Base-by-base conservation (phyloP, 305 asterid genomes). In the Petunia hybrid region DNA sequence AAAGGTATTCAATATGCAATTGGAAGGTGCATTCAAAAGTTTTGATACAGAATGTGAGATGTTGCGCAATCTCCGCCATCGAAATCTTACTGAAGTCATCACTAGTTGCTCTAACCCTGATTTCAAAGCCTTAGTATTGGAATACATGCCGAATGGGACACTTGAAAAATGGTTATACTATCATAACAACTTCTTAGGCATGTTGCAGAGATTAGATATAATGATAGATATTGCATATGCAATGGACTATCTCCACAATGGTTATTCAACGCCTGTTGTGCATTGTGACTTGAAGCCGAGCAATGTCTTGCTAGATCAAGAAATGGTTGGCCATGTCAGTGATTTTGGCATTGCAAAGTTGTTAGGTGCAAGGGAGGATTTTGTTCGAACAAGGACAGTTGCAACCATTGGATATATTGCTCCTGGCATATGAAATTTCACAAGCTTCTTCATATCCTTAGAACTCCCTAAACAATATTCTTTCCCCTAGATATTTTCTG, bases 331-430 rank as follows among this genome's bases (percentile, higher is more conserved):
- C 5, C 68, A 76, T 76, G 64, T 76, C 1, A n/a, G 77, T 16
- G 82, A 79, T 63, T 79, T 79, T 38, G 82, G 82, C 48, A 46
- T 63, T 65, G 63, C 82, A 10, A 78, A 62, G 42, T 31, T 76
- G 40, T 57, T 76, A 55, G 80, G 56, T 5, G 42, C 64, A 51
- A 46, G 61, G 46, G 42, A 62, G 2, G 40, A 10, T 43, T 40
- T 60, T 31, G 81, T 65, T n/a, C 59, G 8, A 59, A 78, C 81
- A 6, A 78, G 38, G 12, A 59, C 81, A 4, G 12, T 78, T 9
- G 81, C 74, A 3, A 62, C 81, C 14, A 60, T 78, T 5, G 74
- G 81, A 13, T 77, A 77, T 22, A 61, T 60, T 41, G 73, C 81
- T n/a, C 73, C 81, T 8, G 46, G 81, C 43, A 46, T 67, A 31